Evolutionary conservation across 164 flowering plant genomes (phyloP), one percentile per base, ranked within the genome.

Genomic region (Berberis thunbergii): DNA sequence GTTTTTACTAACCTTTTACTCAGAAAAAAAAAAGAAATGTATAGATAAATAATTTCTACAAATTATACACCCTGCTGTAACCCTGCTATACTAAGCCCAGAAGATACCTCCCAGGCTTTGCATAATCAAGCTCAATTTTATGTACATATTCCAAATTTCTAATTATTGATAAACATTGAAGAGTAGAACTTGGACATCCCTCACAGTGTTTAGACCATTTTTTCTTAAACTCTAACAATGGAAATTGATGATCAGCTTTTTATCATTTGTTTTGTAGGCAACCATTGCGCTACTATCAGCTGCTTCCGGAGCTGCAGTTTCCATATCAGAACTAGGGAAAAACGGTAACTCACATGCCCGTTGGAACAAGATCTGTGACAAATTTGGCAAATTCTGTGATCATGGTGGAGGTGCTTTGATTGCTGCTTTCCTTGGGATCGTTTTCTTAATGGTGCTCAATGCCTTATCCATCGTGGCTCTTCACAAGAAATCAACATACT

Each of bases 311-410:
- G 88, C 84, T 44, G 95, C 95, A 39, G 74, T 78, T 0, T 83
- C 84, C 76, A 81, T 90, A 81, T 86, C 92, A 7, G 82, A 83
- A 72, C 67, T 90, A 1, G 95, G 88, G 39, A 81, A 82, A 80
- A 71, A 82, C 40, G 97, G 97, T 0, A 86, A 90, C 54, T 70
- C 80, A 5, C 95, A 86, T 66, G 91, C 97, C 5, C 67, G 79
- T 57, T 90, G 97, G 97, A 79, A 78, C 73, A 86, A 90, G 66
- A 81, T 86, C 3, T 88, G 97, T 45, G 86, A 86, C 75, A 86
- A 68, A 40, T 82, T 90, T 50, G 81, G 57, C 0, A 74, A 54
- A 12, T 90, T 69, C 64, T 90, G 97, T 54, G 74, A 78, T 70
- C 90, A 71, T 5, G 85, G 83, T 1, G 75, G 68, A 7, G 85